A percentile compares a stretch with the other conserved stretches of the same genome.
These are phyloP conservation scores for Phylloporus sp. DNA, from an alignment of 768 basidiomycete genomes.

Conservation along the genomic window DNA sequence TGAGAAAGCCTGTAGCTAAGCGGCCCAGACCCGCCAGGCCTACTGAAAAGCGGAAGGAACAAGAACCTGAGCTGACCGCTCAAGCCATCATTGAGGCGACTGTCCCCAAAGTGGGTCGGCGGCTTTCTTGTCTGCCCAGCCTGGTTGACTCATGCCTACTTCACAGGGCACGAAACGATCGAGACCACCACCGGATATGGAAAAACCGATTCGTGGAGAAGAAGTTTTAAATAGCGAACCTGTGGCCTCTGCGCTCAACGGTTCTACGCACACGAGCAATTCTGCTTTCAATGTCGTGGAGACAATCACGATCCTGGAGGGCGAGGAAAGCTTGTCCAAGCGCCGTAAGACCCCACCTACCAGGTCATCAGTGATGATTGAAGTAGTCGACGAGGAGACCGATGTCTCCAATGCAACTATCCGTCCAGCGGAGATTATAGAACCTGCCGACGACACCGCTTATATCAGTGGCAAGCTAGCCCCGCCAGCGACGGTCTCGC, in stretches of 20 bases:
- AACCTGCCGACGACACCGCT: conserved; percentile 29
- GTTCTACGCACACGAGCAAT: conserved; percentile 4
- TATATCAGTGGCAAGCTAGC: conserved; percentile 15
- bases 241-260: conserved; percentile 14
- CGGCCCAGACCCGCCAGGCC: conserved; percentile 37
- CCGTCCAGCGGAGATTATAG: conserved; percentile 38
- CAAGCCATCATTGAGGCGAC: conserved; percentile 77
- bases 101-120: conserved; percentile 58
- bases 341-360: conserved; percentile 40
- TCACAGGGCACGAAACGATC: conserved; percentile 72
- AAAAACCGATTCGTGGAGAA: conserved; percentile 27
- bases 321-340: conserved; percentile 40
- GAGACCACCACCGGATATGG: conserved; percentile 59
- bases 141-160: conserved; percentile 7
- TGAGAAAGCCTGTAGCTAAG: conserved; percentile 37
- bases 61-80: conserved; percentile 38
- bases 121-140: neutral
- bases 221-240: conserved; percentile 6
- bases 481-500: conserved; percentile 13
- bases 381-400: conserved; percentile 34
- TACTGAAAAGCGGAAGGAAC: conserved; percentile 27
- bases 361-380: conserved; percentile 5
- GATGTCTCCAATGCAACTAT: conserved; percentile 19
- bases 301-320: conserved; percentile 36
- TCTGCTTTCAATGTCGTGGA: conserved; percentile 20